Base-by-base conservation (phyloP, 768 basidiomycete species). In the Naganishia randhawae region DNA sequence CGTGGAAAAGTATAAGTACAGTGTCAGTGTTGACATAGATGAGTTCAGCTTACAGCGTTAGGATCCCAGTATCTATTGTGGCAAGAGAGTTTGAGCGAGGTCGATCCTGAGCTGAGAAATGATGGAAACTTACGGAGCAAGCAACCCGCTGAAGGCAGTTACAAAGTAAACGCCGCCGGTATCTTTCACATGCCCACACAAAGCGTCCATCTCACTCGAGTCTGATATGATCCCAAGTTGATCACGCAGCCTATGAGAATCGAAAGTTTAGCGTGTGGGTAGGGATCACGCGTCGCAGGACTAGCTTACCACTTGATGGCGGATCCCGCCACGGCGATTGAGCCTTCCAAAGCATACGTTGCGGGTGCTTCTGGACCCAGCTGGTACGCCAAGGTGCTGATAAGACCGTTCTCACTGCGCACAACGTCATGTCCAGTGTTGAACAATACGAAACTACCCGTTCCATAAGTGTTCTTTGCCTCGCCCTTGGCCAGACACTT, bases 401-500 rank as follows among this genome's bases (percentile, higher is more conserved):
- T 81, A 67, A 99, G 80, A 4, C 95, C 96, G 74, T 96, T 89
- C 32, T 81, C 83, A 74, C 92, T 95, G 77, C 88, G 83, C 27
- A 98, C 89, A 45, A 92, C 87, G 31, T 95, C 88, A 25, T 82
- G 82, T 2, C 95, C 96, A 0, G 96, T 97, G 81, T 90, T 91
- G 84, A 96, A 97, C 32, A 99, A 82, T 72, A 98, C 83, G 83
- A 99, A 99, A 41, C 92, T 92, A 33, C 96, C 95, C 1, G 95
- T 97, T 29, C 95, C 95, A 74, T 95, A 99, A 4, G 96, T 99
- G 81, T 93, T 96, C 81, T 99, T 99, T 2, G 94, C 95, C 78
- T 97, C 90, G 19, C 95, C 95, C 71, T 85, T 84, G n/a, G 76
- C 83, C 64, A 99, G 80, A 76, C 96, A 98, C 80, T 96, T 97